Base-by-base conservation (phyloP, 2,329 filamentous ascomycete genomes). In the Arthrobotrys musiformis region DNA sequence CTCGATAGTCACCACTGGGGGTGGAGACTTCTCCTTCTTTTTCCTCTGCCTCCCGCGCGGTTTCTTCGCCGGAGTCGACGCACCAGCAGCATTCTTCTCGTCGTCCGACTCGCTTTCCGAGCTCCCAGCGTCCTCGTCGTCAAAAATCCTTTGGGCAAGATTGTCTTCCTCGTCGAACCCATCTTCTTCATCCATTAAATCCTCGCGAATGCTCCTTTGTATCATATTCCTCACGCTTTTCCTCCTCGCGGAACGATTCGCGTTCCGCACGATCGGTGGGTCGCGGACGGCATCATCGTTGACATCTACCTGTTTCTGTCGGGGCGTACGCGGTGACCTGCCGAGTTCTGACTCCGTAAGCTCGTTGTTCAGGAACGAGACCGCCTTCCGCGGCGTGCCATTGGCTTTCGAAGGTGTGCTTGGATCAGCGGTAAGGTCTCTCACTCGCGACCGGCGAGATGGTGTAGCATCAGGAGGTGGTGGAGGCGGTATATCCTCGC, bases 221-320 rank as follows among this genome's bases (percentile, higher is more conserved):
- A 96, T 90, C 62, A 97, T 85, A 2, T 89, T 89, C 62, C 90
- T 87, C 22, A 91, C 92, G 82, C 92, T 97, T 86, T 97, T 97
- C 81, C 90, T 90, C 81, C 92, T 89, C 1, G 94, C 94, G 4
- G 94, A 97, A 58, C 92, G 90, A 84, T 97, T 93, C 19, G 91
- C 91, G 67, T 80, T 81, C 40, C 78, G 78, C 37, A 80, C 79
- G 33, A 80, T 56, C 24, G 68, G 63, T 17, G 79, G 77, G 15
- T 78, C 73, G 13, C 26, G 44, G 4, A 6, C 35, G 22, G n/a
- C 42, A n/a, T 56, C 75, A 62, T 72, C 67, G 62, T 67, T 68
- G 19, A 48, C 37, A 48, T 61, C 61, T 61, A 78, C 48, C 58
- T 72, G 60, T 46, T 70, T 72, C 30, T 67, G 66, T 62, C 66